phyloP scores from a whole-genome alignment of 345 rosid species.

The Durio zibethinus region DNA sequence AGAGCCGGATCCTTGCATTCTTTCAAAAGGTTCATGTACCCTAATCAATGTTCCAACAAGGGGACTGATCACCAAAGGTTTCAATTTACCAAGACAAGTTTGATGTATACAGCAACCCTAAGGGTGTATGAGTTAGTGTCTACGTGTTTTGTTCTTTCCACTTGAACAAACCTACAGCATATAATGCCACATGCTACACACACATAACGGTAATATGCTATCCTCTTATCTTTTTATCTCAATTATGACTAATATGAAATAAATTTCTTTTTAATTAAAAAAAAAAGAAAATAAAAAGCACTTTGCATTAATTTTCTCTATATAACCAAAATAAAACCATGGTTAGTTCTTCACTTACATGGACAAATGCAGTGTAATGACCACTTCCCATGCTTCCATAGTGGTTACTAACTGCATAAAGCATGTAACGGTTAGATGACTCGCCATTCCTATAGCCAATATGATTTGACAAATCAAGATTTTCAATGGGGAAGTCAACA shows the following conservation, averaged over 20 bases:
- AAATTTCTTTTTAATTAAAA: not conserved
- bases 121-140: not conserved
- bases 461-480: slow-evolving; percentile 79
- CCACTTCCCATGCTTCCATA: slow-evolving; percentile 98
- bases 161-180: not conserved
- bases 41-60: not conserved
- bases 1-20: not conserved
- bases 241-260: not conserved
- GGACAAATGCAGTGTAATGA: slow-evolving; percentile 96
- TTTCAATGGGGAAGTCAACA: slow-evolving; percentile 84
- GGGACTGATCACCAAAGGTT: not conserved
- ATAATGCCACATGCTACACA: not conserved
- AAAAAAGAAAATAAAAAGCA: not conserved
- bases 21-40: slow-evolving; percentile 1
- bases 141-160: not conserved
- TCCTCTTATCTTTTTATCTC: not conserved
- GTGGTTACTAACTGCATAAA: slow-evolving; percentile 95
- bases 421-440: slow-evolving; percentile 64
- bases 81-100: not conserved
- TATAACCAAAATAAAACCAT: not conserved
- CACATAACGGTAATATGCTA: not conserved
- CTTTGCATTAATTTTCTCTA: not conserved
- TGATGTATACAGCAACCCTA: not conserved
- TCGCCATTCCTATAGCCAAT: slow-evolving; percentile 53
- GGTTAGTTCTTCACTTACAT: slow-evolving; percentile 53